phyloP scores from a whole-genome alignment of 2,329 filamentous ascomycete species.

The Stachybotrys elegans region DNA sequence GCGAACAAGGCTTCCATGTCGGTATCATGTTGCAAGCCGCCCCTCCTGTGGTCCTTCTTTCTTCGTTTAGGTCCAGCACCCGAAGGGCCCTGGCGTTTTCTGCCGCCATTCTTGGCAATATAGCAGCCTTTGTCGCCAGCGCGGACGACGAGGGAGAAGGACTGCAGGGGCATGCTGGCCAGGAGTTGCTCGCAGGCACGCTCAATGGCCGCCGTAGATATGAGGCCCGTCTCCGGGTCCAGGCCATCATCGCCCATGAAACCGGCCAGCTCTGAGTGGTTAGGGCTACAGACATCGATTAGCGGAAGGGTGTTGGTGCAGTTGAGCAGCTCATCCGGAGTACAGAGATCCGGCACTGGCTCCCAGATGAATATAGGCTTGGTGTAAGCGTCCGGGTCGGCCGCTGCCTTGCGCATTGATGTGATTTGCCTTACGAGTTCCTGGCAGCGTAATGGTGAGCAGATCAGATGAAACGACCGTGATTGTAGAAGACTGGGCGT shows the following conservation, averaged over 20 bases:
- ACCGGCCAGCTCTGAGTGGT: constrained; percentile 80
- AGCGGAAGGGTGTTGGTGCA: constrained; percentile 58
- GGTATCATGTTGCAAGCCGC: constrained; percentile 52
- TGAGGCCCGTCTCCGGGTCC: constrained; percentile 48
- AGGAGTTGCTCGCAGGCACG: constrained; percentile 58
- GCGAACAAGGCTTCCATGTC: constrained; percentile 61
- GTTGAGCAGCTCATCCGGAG: constrained; percentile 60
- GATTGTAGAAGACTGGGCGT: constrained; percentile 61
- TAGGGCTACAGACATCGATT: constrained; percentile 67
- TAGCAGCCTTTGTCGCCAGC: constrained; percentile 70
- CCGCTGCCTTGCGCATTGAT: constrained; percentile 42
- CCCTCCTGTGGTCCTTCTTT: constrained; percentile 41
- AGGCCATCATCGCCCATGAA: constrained; percentile 66
- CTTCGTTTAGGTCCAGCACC: constrained; percentile 23
- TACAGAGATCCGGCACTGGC: constrained; percentile 85
- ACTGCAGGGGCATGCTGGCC: constrained; percentile 58
- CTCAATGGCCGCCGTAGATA: constrained; percentile 49
- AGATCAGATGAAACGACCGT: constrained; percentile 82
- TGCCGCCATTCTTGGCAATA: constrained; percentile 52
- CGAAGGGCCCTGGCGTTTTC: constrained; percentile 32
- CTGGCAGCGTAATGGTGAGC: constrained; percentile 71
- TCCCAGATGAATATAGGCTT: constrained; percentile 88
- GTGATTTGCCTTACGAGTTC: constrained; percentile 70
- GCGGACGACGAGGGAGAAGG: constrained; percentile 63
- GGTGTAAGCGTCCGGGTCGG: constrained; percentile 28